Conservation (phyloP, 1,284 basidiomycete species). For the Pseudozyma tsukubaensis region DNA sequence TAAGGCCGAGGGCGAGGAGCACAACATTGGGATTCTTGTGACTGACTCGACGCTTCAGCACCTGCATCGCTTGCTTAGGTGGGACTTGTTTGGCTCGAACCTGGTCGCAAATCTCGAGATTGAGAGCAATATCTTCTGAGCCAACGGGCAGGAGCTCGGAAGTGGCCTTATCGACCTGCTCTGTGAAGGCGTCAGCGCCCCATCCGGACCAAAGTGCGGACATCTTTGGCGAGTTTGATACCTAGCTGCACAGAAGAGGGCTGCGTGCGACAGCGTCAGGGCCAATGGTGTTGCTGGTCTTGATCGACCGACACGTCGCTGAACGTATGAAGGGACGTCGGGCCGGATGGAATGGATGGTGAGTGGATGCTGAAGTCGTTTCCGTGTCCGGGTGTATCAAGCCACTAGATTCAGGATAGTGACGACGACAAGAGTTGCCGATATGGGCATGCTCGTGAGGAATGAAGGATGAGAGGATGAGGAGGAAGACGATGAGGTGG, state of each 20-base stretch:
- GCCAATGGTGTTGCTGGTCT: background rate
- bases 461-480: background rate
- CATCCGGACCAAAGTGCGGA: conserved; percentile 57
- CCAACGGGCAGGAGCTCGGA: conserved; percentile 81
- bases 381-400: too few species aligned
- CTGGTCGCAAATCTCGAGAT: conserved; percentile 95
- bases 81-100: conserved; percentile 87
- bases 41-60: conserved; percentile 85
- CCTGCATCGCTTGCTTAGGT: conserved; percentile 87
- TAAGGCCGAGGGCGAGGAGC: conserved; percentile 82
- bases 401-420: too few species aligned
- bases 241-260: background rate
- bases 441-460: too few species aligned
- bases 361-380: background rate
- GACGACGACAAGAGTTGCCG: too few species aligned
- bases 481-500: conserved; percentile 1
- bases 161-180: conserved; percentile 80
- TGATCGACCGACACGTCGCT: too few species aligned
- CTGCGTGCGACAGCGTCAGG: background rate
- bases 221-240: conserved; percentile 26
- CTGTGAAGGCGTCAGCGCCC: conserved; percentile 62
- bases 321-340: too few species aligned
- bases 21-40: conserved; percentile 98
- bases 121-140: conserved; percentile 88
- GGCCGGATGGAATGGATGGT: too few species aligned